Conservation (phyloP, 1,139 yeast genomes). For the Ashbya aceris region DNA sequence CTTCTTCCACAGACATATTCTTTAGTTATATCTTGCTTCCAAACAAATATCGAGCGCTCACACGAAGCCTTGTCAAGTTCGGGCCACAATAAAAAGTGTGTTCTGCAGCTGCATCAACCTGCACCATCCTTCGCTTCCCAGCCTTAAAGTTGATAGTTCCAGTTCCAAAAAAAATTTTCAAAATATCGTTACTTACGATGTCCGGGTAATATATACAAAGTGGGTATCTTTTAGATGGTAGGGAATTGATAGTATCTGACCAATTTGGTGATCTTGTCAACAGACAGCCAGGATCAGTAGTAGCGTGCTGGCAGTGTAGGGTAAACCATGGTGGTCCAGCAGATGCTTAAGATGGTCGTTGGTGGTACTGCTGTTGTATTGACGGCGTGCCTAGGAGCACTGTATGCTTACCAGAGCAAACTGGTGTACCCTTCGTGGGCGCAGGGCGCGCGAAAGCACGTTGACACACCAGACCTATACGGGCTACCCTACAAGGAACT, state of each 20-base stretch:
- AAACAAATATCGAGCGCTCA: background rate
- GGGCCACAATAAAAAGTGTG: too few species aligned
- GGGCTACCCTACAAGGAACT: slow-evolving; percentile 63
- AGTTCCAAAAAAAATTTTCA: slow-evolving; percentile 1
- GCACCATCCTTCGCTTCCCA: too few species aligned
- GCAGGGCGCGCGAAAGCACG: slow-evolving; percentile 65
- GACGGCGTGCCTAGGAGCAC: slow-evolving; percentile 39
- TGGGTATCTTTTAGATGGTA: too few species aligned
- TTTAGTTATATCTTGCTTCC: background rate
- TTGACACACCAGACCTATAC: slow-evolving; percentile 70
- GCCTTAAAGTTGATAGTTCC: background rate
- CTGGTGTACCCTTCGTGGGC: slow-evolving; percentile 77
- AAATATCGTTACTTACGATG: background rate
- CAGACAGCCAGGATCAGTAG: background rate
- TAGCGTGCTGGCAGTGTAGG: background rate
- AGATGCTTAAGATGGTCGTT: slow-evolving; percentile 24
- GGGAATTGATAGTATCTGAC: background rate
- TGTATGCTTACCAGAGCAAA: slow-evolving; percentile 58
- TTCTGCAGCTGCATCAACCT: too few species aligned
- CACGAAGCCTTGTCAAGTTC: too few species aligned
- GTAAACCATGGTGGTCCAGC: slow-evolving; percentile 9
- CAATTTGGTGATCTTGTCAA: background rate
- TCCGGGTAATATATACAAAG: background rate
- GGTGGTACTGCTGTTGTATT: slow-evolving; percentile 26
- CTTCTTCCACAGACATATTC: slow-evolving; percentile 31